Evolutionary conservation across 495 filamentous ascomycete genomes (phyloP), one percentile per base, ranked within the genome.

Genomic region (Xylaria sp.): DNA sequence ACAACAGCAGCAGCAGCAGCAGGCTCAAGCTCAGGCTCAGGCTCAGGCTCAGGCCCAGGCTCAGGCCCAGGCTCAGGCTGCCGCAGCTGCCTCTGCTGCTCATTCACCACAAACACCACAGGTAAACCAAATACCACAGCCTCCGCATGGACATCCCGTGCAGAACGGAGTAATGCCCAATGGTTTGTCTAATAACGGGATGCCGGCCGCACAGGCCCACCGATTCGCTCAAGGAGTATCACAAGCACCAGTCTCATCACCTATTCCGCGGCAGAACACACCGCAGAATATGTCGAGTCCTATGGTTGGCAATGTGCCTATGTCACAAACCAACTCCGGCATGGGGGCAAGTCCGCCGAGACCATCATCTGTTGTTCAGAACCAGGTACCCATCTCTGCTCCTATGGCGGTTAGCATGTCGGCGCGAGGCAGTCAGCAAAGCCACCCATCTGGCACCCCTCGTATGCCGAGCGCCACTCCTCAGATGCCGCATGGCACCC

Each of bases 231-330:
- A 88, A 68, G 86, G 87, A 48, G 86, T 90, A 19, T 90, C 89
- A 6, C 93, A 94, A 79, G 85, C 87, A 8, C 89, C 89, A 62
- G 88, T 89, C 37, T 94, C 93, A 7, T 97, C 93, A 14, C 94
- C 94, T 0, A 86, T 95, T 72, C 81, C 93, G 58, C 88, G 93
- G 41, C 91, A 95, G 61, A 89, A 90, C 67, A 97, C 94, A 3
- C 93, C 94, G 7, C 92, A 92, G 73, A 88, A 84, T 46, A 88
- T 87, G 67, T 93, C 93, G 26, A 96, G 94, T 21, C 93, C 94
- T 5, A 86, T 93, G 76, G 88, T 93, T 67, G 85, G 84, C 52
- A 90, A 84, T 66, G 90, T 92, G 44, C 86, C 93, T 0, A 96
- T 97, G 93, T 90, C 90, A 52, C 86, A 89, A 67, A 91, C 90